Base-by-base conservation (phyloP, 805 yeast genomes). In the Zygotorulaspora chibaensis region DNA sequence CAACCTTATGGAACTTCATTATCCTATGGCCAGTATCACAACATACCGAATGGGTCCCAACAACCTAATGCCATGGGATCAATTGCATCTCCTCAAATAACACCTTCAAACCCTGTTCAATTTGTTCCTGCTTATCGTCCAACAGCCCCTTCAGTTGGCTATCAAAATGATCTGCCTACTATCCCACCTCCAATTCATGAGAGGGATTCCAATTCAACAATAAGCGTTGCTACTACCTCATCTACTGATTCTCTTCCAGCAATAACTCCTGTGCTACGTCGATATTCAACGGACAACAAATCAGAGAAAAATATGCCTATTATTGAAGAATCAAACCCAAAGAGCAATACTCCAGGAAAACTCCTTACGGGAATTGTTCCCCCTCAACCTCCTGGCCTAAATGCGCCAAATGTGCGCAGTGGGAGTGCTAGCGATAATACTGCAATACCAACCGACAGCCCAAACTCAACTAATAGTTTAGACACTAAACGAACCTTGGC, bases 21-120 rank as follows among this genome's bases (percentile, higher is more conserved):
- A 18, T 45, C 48, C 17, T 45, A 45, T 27, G 48, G 48, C n/a
- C 48, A 45, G 25, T 45, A 45, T 18, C 48, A 45, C 25, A 37
- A 37, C 10, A 35, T 38, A 15, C 42, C 42, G 11, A 38, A 28
- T 38, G 18, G 29, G 7, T 38, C 38, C 34, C 48, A 28, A 36
- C 40, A 42, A 30, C 30, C 35, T 38, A 38, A 17, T 29, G 39
- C 8, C 35, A 40, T 29, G 35, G 33, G 23, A 33, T 33, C 41
- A 28, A 27, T 35, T 28, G 38, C 54, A 33, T n/a, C 33, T 27
- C 11, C 46, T 15, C 30, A 38, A 13, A 17, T 35, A 7, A 31
- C 48, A 3, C 38, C 48, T 2, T 27, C 43, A n/a, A 31, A 40
- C 12, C 38, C 44, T 12, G 41, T 33, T 5, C 48, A 42, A n/a